Evolutionary conservation across 2,329 filamentous ascomycete species (phyloP), one percentile per base, ranked within the genome.

Genomic region (Pseudogymnoascus sp.): DNA sequence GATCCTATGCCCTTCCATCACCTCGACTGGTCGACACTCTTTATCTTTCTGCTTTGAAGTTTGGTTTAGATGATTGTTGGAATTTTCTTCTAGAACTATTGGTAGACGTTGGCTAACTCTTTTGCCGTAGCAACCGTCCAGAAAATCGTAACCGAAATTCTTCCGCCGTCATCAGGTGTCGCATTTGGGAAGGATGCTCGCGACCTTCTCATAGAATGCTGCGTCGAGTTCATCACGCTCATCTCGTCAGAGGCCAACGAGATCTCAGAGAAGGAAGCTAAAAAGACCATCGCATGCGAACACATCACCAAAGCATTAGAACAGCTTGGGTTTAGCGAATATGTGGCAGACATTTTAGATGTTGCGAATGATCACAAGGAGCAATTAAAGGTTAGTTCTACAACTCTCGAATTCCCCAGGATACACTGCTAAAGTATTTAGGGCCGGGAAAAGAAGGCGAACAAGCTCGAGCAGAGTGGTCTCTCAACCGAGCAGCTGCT

Each of bases 241-340:
- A 89, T 99, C 68, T 97, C 92, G n/a, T 96, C 91, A 57, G 93
- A 99, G 78, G 94, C 94, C 65, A 99, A 99, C 75, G 94, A 99
- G 70, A 99, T 99, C 66, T 95, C 92, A 11, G 94, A 99, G 74
- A 96, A 96, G 75, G 94, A 99, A 71, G 91, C 92, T 58, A 99
- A 99, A 80, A 99, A 99, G 82, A 99, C 94, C 3, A 99, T 99
- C 69, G 93, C 93, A 11, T 96, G 91, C 74, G 94, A 99, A 70
- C 94, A 99, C 77, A 95, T 99, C 69, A 95, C 93, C 71, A 93
- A 93, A 71, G 94, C 94, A 0, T 82, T 99, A 41, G 89, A 93
- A 69, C 90, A 96, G 70, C 84, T 99, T 18, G 94, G 93, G 1
- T 99, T 97, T 74, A 83, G 86, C 8, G 92, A 96, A 68, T 99